Conservation (phyloP, 495 filamentous ascomycete genomes). For the Talaromyces trachyspermus region DNA sequence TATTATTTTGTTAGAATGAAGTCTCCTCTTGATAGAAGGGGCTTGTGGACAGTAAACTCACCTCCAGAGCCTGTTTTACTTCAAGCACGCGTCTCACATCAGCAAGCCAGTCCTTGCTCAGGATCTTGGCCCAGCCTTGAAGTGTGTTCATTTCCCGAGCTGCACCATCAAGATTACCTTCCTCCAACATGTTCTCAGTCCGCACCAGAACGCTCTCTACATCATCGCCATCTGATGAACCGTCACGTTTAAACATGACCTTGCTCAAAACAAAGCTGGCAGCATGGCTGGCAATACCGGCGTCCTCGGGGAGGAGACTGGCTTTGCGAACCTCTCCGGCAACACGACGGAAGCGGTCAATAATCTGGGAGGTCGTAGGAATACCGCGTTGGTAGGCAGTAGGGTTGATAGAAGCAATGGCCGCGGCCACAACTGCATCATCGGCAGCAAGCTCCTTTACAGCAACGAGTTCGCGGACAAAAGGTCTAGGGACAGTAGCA, state of each 20-base stretch:
- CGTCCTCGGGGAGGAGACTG: conserved; percentile 80
- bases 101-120: conserved; percentile 85
- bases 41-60: conserved; percentile 35
- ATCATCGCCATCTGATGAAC: conserved; percentile 78
- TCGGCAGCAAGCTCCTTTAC: conserved; percentile 83
- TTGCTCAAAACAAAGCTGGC: conserved; percentile 83
- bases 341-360: conserved; percentile 95
- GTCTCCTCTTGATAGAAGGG: not conserved
- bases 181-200: conserved; percentile 80
- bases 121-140: conserved; percentile 85
- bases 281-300: conserved; percentile 88
- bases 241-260: conserved; percentile 87
- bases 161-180: conserved; percentile 84
- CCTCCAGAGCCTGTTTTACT: conserved; percentile 91
- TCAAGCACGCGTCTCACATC: conserved; percentile 86
- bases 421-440: conserved; percentile 78
- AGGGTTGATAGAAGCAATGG: conserved; percentile 90
- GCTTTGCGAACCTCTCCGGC: conserved; percentile 91
- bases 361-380: conserved; percentile 69
- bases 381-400: conserved; percentile 89
- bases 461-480: conserved; percentile 83
- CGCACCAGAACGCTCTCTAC: conserved; percentile 89
- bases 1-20: conserved; percentile 11
- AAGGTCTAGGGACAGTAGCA: conserved; percentile 66
- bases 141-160: conserved; percentile 92